Percentiles rank a stretch among this genome's conserved stretches.
Evolutionary conservation across 2,329 filamentous ascomycete genomes (phyloP).

Genomic region (Cordyceps javanica): DNA sequence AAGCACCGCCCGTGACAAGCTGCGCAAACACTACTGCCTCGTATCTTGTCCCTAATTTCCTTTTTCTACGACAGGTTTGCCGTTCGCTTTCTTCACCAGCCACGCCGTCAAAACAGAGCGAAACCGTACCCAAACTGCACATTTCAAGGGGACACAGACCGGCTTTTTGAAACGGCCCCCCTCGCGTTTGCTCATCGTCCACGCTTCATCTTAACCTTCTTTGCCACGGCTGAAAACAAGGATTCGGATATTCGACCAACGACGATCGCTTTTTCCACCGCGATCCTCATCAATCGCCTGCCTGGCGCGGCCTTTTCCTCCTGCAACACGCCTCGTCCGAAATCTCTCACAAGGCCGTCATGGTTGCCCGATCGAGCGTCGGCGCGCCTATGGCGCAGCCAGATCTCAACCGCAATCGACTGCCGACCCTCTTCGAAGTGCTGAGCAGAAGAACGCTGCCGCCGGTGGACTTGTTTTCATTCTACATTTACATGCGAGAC

Average conservation of each 20-base stretch:
- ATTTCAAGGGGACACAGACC: constrained; percentile 11
- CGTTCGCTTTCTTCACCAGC: neutral
- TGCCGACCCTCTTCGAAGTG: constrained; percentile 94
- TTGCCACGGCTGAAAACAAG: neutral
- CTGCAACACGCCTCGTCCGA: neutral
- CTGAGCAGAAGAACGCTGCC: constrained; percentile 89
- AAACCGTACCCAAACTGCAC: neutral
- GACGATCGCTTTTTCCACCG: neutral
- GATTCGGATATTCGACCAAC: neutral
- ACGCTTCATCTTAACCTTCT: neutral
- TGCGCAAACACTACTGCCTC: neutral
- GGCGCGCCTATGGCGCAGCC: constrained; percentile 48
- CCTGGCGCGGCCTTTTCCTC: neutral
- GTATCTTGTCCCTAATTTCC: neutral
- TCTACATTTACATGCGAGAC: constrained; percentile 99
- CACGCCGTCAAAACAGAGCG: neutral
- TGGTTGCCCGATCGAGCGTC: constrained; percentile 21
- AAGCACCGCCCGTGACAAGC: neutral
- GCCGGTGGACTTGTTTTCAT: constrained; percentile 94
- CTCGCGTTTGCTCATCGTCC: constrained; percentile 7
- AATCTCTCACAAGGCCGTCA: constrained; percentile 9
- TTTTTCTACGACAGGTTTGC: neutral
- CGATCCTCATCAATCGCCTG: neutral
- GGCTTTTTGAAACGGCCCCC: constrained; percentile 8
- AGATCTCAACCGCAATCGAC: constrained; percentile 66